These are phyloP conservation scores for Petasospora fabianii DNA, from an alignment of 1,139 yeast species.

Conservation along the genomic window DNA sequence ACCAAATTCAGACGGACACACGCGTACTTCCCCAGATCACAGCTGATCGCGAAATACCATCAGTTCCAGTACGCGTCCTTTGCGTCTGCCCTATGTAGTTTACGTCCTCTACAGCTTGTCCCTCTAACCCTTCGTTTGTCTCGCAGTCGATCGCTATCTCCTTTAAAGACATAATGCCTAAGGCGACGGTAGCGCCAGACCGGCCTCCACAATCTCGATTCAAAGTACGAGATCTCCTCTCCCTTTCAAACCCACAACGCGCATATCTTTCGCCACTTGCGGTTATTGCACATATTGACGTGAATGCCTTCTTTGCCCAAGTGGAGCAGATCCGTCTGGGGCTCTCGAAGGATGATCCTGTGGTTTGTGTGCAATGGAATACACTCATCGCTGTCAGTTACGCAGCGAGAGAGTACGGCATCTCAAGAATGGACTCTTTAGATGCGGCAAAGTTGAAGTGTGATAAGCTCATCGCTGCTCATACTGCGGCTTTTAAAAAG, in stretches of 20 bases:
- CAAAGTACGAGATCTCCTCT: constrained; percentile 44
- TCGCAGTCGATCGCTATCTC: not conserved
- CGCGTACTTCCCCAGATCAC: too few relatives aligned
- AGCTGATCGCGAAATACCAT: too few relatives aligned
- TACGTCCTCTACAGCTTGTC: too few relatives aligned
- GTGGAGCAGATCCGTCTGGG: constrained; percentile 80
- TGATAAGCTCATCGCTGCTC: constrained; percentile 71
- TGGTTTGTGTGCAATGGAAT: constrained; percentile 93
- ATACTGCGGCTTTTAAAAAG: constrained; percentile 89
- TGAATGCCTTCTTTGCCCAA: constrained; percentile 95
- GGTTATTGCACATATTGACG: constrained; percentile 79
- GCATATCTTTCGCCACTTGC: constrained; percentile 69
- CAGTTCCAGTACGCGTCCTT: too few relatives aligned
- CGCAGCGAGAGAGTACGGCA: constrained; percentile 83
- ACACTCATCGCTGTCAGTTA: constrained; percentile 85
- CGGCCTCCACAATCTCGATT: constrained; percentile 31
- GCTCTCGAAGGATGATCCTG: constrained; percentile 64
- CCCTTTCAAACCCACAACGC: constrained; percentile 41
- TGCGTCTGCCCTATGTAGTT: too few relatives aligned
- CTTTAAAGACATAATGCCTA: not conserved
- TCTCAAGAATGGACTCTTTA: constrained; percentile 71
- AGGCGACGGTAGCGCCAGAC: not conserved
- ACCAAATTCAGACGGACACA: too few relatives aligned
- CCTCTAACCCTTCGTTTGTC: too few relatives aligned
- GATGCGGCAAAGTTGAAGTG: constrained; percentile 70